Base-by-base conservation (phyloP, 768 basidiomycete species). In the Roridomyces roridus region DNA sequence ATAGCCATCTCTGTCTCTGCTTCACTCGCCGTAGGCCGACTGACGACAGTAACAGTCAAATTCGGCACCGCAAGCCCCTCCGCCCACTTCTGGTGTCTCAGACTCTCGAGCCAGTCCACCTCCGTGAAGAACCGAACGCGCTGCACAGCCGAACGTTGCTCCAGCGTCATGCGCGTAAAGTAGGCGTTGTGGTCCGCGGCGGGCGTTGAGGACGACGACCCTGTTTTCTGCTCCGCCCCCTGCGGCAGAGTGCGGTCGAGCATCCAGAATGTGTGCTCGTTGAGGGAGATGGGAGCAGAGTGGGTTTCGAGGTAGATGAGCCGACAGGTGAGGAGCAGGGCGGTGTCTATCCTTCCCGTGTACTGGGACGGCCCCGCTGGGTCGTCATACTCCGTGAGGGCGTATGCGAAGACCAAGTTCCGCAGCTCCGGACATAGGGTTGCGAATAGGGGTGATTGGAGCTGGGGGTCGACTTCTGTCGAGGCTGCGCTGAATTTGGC, bases 181-280 rank as follows among this genome's bases (percentile, higher is more conserved):
- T 66, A 67, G 1, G 9, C 28, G 10, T 20, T 7, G 31, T 55
- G 64, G 29, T 62, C n/a, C n/a, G n/a, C n/a, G n/a, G n/a, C n/a
- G n/a, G n/a, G n/a, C n/a, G n/a, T n/a, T n/a, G n/a, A n/a, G n/a
- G n/a, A n/a, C n/a, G n/a, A n/a, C n/a, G n/a, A n/a, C n/a, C n/a
- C n/a, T n/a, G n/a, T 31, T 14, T 24, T 35, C 15, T 17, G 40
- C 35, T 20, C 1, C 14, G 15, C 42, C 17, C 40, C 57, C 35
- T 21, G 46, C 37, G 46, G 48, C 36, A 23, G 51, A 17, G 41
- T 59, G 56, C 25, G 11, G 3, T 3, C 7, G 7, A 41, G 40
- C 35, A 58, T 46, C 65, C 68, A 69, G 45, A 69, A 66, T 1
- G 60, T 56, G 41, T 67, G 67, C 52, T 64, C 63, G 23, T 65